Conservation (phyloP, 2,329 filamentous ascomycete species). For the Nemania serpens region DNA sequence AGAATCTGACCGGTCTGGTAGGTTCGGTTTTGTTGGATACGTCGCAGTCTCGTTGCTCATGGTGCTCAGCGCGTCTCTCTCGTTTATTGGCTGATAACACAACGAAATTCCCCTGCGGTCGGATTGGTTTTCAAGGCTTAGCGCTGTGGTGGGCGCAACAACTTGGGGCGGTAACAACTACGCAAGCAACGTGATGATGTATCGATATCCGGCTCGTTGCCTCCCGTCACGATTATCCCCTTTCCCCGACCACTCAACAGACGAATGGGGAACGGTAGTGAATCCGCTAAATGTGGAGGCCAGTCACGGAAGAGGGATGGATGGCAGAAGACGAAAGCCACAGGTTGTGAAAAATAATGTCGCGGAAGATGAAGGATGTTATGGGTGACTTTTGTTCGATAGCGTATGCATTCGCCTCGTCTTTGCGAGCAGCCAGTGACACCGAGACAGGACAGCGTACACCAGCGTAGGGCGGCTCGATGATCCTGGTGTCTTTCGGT, state of each 20-base stretch:
- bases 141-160: conserved; percentile 8
- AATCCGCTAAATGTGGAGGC: conserved; percentile 8
- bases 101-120: neutral
- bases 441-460: conserved; percentile 1
- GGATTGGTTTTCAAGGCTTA: neutral
- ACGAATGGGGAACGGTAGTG: conserved; percentile 18
- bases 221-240: conserved; percentile 18
- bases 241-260: conserved; percentile 23
- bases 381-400: conserved; percentile 1
- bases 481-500: neutral
- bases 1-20: conserved; percentile 39
- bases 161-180: neutral
- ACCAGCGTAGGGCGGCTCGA: too few species aligned
- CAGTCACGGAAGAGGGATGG: conserved; percentile 8
- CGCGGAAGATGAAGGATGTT: neutral
- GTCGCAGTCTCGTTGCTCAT: conserved; percentile 32
- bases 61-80: conserved; percentile 22
- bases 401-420: conserved; percentile 14
- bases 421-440: conserved; percentile 8
- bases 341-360: conserved; percentile 11
- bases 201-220: conserved; percentile 7
- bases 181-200: conserved; percentile 2
- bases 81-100: neutral
- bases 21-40: conserved; percentile 33
- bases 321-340: conserved; percentile 2